phyloP scores from a whole-genome alignment of 2,329 filamentous ascomycete genomes.

The Ophiostoma pallidulum region DNA sequence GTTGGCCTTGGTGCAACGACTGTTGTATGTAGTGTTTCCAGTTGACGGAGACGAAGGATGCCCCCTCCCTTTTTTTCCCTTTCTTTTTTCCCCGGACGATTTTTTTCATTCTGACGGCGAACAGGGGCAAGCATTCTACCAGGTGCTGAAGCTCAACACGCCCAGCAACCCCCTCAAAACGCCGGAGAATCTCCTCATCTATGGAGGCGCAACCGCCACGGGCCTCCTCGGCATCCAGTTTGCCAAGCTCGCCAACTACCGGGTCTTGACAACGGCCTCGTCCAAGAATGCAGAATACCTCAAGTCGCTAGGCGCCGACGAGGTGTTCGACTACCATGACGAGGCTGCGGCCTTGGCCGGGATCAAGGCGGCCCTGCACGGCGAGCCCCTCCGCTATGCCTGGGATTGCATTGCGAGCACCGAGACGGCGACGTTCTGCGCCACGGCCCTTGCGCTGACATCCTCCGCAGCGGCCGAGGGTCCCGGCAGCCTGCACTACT shows the following conservation, averaged over 20 bases:
- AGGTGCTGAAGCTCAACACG: constrained; percentile 34
- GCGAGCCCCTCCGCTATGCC: constrained; percentile 20
- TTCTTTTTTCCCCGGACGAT: constrained; percentile 1
- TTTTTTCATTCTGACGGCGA: background rate
- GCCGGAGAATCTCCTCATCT: constrained; percentile 32
- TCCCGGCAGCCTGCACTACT: constrained; percentile 9
- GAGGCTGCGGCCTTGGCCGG: constrained; percentile 17
- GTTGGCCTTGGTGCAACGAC: constrained; percentile 33
- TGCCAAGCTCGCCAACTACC: constrained; percentile 32
- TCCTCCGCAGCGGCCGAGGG: background rate
- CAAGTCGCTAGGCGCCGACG: constrained; percentile 34
- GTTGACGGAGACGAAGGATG: background rate
- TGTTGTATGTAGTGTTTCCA: constrained; percentile 23
- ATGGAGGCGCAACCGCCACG: constrained; percentile 44
- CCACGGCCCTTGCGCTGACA: constrained; percentile 12
- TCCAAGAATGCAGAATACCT: constrained; percentile 31
- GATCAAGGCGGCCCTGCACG: constrained; percentile 19
- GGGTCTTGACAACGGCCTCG: constrained; percentile 31
- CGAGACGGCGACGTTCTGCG: constrained; percentile 24
- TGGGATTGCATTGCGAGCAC: constrained; percentile 28
- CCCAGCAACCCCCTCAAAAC: constrained; percentile 26
- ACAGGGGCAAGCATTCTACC: constrained; percentile 39
- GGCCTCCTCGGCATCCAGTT: constrained; percentile 41
- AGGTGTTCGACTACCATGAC: constrained; percentile 36
- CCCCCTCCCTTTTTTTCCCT: too few relatives aligned